Conservation (phyloP, 208 protist genomes). For the Leishmania lainsoni region DNA sequence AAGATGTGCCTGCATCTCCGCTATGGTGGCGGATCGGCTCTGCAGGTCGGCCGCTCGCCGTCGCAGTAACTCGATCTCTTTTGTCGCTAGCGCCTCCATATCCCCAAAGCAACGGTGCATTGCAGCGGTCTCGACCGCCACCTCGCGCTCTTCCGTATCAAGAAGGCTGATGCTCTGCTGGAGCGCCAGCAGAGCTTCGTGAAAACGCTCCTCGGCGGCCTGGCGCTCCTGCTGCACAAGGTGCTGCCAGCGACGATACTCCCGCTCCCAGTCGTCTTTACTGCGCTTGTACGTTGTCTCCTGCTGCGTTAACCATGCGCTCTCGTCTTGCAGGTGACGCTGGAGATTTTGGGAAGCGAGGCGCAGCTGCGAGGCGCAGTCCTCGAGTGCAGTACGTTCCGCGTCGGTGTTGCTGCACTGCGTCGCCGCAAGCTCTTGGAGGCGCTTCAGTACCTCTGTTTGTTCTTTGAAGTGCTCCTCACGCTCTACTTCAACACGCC, state of each 20-base stretch:
- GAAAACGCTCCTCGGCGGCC: slow-evolving; percentile 58
- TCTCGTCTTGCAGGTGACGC: slow-evolving; percentile 66
- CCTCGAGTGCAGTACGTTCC: slow-evolving; percentile 46
- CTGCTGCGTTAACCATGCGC: slow-evolving; percentile 66
- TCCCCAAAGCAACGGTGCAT: slow-evolving; percentile 46
- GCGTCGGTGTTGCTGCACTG: slow-evolving; percentile 51
- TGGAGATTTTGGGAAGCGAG: slow-evolving; percentile 46
- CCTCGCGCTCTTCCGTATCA: slow-evolving; percentile 53
- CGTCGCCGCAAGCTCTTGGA: slow-evolving; percentile 51
- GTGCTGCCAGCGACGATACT: slow-evolving; percentile 74
- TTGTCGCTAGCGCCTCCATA: slow-evolving; percentile 25
- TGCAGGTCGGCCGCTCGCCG: slow-evolving; percentile 50
- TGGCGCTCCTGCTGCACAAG: slow-evolving; percentile 63
- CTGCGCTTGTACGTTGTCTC: slow-evolving; percentile 45
- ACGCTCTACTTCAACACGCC: slow-evolving; percentile 40
- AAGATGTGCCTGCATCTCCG: slow-evolving; percentile 29
- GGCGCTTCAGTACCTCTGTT: slow-evolving; percentile 29
- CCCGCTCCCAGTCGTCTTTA: slow-evolving; percentile 67
- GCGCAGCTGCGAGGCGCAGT: slow-evolving; percentile 51
- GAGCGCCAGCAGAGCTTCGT: slow-evolving; percentile 43
- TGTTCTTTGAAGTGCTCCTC: slow-evolving; percentile 37
- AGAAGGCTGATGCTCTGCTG: slow-evolving; percentile 46
- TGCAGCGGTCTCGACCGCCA: slow-evolving; percentile 33
- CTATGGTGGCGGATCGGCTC: slow-evolving; percentile 38
- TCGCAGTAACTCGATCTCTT: slow-evolving; percentile 49